These are phyloP conservation scores for Neurospora discreta DNA, from an alignment of 495 filamentous ascomycete species.

Conservation along the genomic window DNA sequence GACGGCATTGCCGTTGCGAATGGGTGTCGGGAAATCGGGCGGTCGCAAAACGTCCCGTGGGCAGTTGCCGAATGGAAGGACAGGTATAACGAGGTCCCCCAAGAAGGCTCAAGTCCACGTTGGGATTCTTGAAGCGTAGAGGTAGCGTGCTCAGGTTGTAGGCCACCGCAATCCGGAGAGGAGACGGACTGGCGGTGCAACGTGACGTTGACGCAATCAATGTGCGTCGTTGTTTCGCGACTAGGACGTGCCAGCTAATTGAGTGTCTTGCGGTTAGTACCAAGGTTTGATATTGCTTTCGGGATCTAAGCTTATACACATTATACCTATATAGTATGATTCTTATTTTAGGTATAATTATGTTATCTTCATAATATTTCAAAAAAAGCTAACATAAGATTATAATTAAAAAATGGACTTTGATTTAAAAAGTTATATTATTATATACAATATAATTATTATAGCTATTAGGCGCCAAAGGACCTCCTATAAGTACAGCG, in stretches of 20 bases:
- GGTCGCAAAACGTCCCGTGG: not conserved
- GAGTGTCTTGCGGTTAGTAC: not conserved
- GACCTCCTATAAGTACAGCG: too few relatives aligned
- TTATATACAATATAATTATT: too few relatives aligned
- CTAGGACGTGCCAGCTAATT: not conserved
- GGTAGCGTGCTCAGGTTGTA: not conserved
- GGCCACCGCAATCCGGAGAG: not conserved
- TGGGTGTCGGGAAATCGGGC: not conserved
- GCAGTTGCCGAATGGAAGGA: not conserved
- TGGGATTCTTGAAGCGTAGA: not conserved
- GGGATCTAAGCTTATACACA: not conserved
- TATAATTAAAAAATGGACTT: too few relatives aligned
- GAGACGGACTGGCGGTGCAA: not conserved
- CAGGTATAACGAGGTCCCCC: not conserved
- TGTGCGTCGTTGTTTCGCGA: not conserved
- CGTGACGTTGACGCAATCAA: not conserved
- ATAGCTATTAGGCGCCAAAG: too few relatives aligned
- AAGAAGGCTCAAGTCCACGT: not conserved
- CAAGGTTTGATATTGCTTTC: not conserved
- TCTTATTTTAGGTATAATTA: not conserved
- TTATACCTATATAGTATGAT: not conserved
- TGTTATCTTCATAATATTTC: too few relatives aligned
- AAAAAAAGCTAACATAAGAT: too few relatives aligned
- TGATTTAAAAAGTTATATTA: too few relatives aligned
- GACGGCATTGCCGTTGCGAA: not conserved